Percentiles rank a stretch among this genome's conserved stretches.
Conservation (phyloP, 2,329 filamentous ascomycete species). For the Beauveria brongniartii region DNA sequence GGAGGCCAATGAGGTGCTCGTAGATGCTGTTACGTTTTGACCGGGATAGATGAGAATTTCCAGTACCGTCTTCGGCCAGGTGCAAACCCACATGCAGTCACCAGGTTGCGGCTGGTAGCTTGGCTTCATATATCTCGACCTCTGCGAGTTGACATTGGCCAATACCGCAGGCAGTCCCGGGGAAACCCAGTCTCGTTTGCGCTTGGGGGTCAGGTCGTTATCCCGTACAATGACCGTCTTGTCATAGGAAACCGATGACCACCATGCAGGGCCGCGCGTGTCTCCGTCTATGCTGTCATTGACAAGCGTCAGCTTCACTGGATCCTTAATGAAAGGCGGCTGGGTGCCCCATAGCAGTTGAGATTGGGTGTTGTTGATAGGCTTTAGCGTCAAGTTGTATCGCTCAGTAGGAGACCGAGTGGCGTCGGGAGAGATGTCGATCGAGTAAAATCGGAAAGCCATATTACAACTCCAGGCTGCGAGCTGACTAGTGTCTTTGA, state of each 20-base stretch:
- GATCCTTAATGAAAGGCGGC: conserved; percentile 35
- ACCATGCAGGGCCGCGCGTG: conserved; percentile 46
- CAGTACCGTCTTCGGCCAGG: conserved; percentile 46
- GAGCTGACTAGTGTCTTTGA: conserved; percentile 46
- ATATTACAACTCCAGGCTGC: conserved; percentile 58
- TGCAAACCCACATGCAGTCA: conserved; percentile 51
- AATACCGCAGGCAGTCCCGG: conserved; percentile 5
- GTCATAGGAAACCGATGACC: conserved; percentile 42
- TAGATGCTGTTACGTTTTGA: conserved; percentile 37
- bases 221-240: conserved; percentile 49
- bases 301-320: conserved; percentile 37
- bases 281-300: conserved; percentile 39
- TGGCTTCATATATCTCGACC: conserved; percentile 18
- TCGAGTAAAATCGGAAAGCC: conserved; percentile 33
- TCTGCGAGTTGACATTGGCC: conserved; percentile 16
- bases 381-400: conserved; percentile 34
- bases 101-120: conserved; percentile 30
- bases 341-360: conserved; percentile 47
- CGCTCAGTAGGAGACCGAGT: conserved; percentile 22
- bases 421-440: conserved; percentile 29
- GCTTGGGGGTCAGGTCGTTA: conserved; percentile 20
- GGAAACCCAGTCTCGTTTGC: conserved; percentile 22
- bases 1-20: not conserved
- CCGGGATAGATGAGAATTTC: conserved; percentile 50
- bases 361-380: conserved; percentile 29